Base-by-base conservation (phyloP, 352 stramenopile genomes). In the Phytopythium mirpurense region DNA sequence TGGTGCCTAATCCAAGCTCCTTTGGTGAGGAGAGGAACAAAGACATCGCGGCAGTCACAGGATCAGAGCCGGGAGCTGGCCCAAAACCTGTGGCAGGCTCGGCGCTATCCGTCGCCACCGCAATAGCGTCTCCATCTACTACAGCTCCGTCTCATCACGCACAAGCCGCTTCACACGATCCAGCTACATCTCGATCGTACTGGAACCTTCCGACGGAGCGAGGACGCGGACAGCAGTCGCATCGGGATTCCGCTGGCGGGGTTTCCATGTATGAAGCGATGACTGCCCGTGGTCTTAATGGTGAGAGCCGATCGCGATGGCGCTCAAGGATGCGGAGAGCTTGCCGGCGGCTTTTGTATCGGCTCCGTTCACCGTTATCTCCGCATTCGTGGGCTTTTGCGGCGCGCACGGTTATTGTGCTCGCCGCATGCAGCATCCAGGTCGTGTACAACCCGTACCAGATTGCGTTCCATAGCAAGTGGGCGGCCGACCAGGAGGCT, bases 401-500 rank as follows among this genome's bases (percentile, higher is more conserved):
- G 7, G 21, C 63, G 8, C 65, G 72, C 3, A 72, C 58, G 1
- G 51, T 51, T 5, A 9, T 70, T 1, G 16, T 79, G 29, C 15
- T 69, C 11, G 0, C 59, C 4, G 41, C 63, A 0, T 70, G 72
- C 12, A 55, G 56, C 18, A 34, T 67, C 18, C 56, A 73, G 35
- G 54, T 65, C 18, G 46, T 71, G 12, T 67, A 64, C 36, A 66
- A 68, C 18, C 72, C 72, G 3, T 79, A 66, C 38, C 57, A 63
- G n/a, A 51, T 70, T 21, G 72, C 65, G 11, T 79, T 79, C 48
- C 46, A 64, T 11, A 21, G 40, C 2, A 40, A 24, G 5, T 46
- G 62, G 5, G 19, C 54, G 9, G 9, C 38, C 0, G 51, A 29
- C 35, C 65, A 59, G 14, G 27, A 57, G n/a, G 45, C 24, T 6